Evolutionary conservation across 805 yeast genomes (phyloP), one percentile per base, ranked within the genome.

Genomic region (Vanderwaltozyma verrucispora): DNA sequence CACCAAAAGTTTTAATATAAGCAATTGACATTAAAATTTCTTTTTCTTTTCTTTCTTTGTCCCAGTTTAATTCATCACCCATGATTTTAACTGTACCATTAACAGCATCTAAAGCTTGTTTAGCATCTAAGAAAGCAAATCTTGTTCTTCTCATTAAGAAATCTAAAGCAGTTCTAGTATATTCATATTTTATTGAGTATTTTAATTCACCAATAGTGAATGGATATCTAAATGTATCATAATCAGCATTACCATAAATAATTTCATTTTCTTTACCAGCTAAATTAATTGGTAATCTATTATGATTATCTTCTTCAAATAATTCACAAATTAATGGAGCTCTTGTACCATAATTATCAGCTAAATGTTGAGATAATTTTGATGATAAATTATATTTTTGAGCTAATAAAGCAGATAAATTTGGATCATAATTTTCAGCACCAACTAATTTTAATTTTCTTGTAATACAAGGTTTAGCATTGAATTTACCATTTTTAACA

Each of bases 81-180:
- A 88, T 82, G 46, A 85, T 71, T 49, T 82, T 81, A 36, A 83
- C 87, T 28, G 89, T 94, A 44, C 80, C 81, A 45, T 86, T 94
- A 39, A 88, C 77, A 13, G 94, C 82, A 36, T 65, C 69, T 45
- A 77, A 64, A 12, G 96, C 95, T 46, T 81, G 86, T 59, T 76
- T 76, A 30, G 92, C 84, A 64, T 88, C 88, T 57, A 88, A 69
- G 68, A 87, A 89, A 3, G 95, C 95, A 58, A 85, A 76, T 64
- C 97, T 77, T 37, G 89, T 79, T 71, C 97, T 80, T 70, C 96
- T 81, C 39, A 94, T 85, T 47, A 88, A 69, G 69, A 88, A 86
- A 62, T 88, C 97, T 40, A 80, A 66, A 33, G 95, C 94, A 11
- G 88, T 82, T 65, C 94, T 74, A 30, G 85, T 76, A 60, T 86